Base-by-base conservation (phyloP, 2,329 filamentous ascomycete genomes). In the Trichoderma semiorbis region DNA sequence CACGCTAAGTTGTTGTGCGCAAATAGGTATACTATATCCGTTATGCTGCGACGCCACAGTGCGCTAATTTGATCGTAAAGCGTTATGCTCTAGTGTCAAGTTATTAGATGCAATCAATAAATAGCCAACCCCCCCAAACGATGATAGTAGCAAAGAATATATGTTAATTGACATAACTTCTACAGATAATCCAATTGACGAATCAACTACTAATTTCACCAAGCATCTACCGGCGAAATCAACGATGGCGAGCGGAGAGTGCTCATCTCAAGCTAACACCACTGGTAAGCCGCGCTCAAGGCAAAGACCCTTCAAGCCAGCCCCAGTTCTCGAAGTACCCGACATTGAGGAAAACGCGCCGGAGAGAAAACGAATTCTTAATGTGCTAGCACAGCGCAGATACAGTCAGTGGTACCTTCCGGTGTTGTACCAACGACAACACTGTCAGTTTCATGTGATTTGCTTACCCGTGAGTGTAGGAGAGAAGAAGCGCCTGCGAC, bases 321-420 rank as follows among this genome's bases (percentile, higher is more conserved):
- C 82, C 3, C 79, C 81, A 6, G n/a, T 76, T 3, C 77, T 87
- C 7, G 78, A 79, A 1, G 81, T 87, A 7, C 85, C 86, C 6
- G 76, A 85, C 63, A 85, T 86, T 21, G 83, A 85, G 6, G 80
- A 87, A 26, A 82, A 88, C 78, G 84, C 86, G 1, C 79, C 82
- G 3, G 86, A 88, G 77, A 81, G 87, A 26, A 89, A 88, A 76
- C 80, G 86, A 12, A 80, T 87, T 1, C 74, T 88, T 26, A 88
- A 88, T 69, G 84, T 88, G 11, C 77, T 89, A 43, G 86, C 87
- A 1, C 86, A 88, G 73, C 81, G 87, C 60, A 81, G 86, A 79
- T 89, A 88, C 70, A 80, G 85, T 86, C 74, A 76, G 77, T 72
- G 14, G 7, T 21, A 18, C 21, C 18, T 10, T 10, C 24, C 6